Conservation (phyloP, 257 asterid genomes). For the Rauvolfia tetraphylla region DNA sequence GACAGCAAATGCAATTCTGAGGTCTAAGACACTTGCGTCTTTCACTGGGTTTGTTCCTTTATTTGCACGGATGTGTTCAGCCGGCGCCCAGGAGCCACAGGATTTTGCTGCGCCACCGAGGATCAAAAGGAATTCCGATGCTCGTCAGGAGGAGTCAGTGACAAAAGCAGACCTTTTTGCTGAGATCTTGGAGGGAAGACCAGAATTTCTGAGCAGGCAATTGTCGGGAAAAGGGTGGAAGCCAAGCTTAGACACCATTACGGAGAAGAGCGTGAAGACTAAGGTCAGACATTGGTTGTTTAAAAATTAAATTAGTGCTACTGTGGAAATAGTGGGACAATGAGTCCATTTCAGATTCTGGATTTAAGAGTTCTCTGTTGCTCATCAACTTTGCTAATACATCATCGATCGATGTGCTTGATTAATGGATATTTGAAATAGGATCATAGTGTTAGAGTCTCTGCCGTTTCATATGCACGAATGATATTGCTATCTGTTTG, state of each 20-base stretch:
- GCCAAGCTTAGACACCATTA: slow-evolving; percentile 82
- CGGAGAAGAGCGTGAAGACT: slow-evolving; percentile 46
- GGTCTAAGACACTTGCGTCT: slow-evolving; percentile 40
- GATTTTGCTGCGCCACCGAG: not conserved
- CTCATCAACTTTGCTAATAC: too few relatives aligned
- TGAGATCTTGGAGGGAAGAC: slow-evolving; percentile 64
- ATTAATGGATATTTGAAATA: not conserved
- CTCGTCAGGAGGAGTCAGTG: slow-evolving; percentile 9
- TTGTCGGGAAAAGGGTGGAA: slow-evolving; percentile 88
- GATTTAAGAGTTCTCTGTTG: not conserved
- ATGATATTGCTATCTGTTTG: not conserved
- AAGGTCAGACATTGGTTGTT: slow-evolving; percentile 59
- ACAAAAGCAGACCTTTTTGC: slow-evolving; percentile 29
- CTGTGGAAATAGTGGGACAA: not conserved
- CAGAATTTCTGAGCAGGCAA: slow-evolving; percentile 61
- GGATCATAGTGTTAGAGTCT: not conserved
- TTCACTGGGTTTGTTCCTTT: slow-evolving; percentile 54
- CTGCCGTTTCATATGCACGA: not conserved
- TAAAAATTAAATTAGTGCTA: not conserved
- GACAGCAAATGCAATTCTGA: slow-evolving; percentile 32
- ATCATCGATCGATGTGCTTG: not conserved
- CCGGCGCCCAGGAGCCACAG: not conserved
- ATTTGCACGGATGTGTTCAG: slow-evolving; percentile 49
- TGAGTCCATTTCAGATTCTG: not conserved
- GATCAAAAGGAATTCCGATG: slow-evolving; percentile 17